phyloP scores from a whole-genome alignment of 768 basidiomycete species.

The Neoboletus brunneissimus region DNA sequence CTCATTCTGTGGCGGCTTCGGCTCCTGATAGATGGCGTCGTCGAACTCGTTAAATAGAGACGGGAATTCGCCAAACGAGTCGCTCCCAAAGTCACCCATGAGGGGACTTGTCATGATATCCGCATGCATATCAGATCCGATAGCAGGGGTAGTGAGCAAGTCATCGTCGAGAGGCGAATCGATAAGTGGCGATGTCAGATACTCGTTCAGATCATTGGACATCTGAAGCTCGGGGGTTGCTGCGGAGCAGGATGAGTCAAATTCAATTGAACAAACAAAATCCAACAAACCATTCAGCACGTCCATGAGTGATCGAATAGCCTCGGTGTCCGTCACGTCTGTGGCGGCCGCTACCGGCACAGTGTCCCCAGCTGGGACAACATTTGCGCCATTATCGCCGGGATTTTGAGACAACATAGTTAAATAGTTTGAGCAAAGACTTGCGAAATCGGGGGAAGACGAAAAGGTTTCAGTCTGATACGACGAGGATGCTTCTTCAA shows the following conservation, averaged over 20 bases:
- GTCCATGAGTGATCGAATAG: constrained; percentile 39
- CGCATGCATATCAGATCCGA: constrained; percentile 36
- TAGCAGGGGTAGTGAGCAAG: constrained; percentile 42
- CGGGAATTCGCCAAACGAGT: constrained; percentile 32
- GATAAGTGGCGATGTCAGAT: constrained; percentile 45
- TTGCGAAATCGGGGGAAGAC: constrained; percentile 38
- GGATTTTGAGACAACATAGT: constrained; percentile 62
- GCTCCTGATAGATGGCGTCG: constrained; percentile 12
- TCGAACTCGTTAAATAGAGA: constrained; percentile 32
- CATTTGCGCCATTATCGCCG: constrained; percentile 35
- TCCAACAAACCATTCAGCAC: constrained; percentile 36
- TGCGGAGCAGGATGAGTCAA: neutral
- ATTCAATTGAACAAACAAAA: accelerated
- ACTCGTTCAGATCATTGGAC: constrained; percentile 40
- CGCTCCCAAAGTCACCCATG: constrained; percentile 33
- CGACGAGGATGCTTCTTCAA: constrained; percentile 34
- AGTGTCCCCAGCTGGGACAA: constrained; percentile 31
- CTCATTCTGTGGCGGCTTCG: constrained; percentile 14
- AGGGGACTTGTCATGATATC: constrained; percentile 44
- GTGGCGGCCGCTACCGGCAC: constrained; percentile 24
- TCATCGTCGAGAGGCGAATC: constrained; percentile 48
- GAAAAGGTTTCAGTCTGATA: constrained; percentile 25
- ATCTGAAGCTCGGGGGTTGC: constrained; percentile 39
- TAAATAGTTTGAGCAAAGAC: constrained; percentile 61
- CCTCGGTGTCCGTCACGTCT: constrained; percentile 25